Percentiles rank a stretch among this genome's conserved stretches.
Conservation (phyloP, 2,329 filamentous ascomycete genomes). For the Herpotrichia juniperi region DNA sequence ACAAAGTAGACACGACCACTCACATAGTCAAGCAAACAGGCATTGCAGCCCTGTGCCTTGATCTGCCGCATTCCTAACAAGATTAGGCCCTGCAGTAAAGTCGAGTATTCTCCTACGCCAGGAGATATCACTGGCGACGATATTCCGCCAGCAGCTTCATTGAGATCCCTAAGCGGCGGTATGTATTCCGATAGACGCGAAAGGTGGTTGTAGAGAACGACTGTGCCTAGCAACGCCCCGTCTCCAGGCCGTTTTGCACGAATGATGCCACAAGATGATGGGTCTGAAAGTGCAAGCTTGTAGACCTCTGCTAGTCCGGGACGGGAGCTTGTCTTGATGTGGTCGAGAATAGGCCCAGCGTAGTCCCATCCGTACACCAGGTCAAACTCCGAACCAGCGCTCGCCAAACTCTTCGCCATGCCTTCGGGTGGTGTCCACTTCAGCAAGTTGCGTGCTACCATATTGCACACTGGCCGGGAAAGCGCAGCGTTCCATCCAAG, state of each 20-base stretch:
- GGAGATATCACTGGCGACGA: slow-evolving; percentile 79
- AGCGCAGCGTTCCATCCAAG: slow-evolving; percentile 82
- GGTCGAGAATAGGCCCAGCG: slow-evolving; percentile 73
- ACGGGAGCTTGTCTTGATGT: slow-evolving; percentile 75
- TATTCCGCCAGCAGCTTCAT: slow-evolving; percentile 72
- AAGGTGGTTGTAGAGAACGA: slow-evolving; percentile 77
- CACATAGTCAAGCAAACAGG: slow-evolving; percentile 81
- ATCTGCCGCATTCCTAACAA: slow-evolving; percentile 82
- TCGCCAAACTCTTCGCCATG: slow-evolving; percentile 73
- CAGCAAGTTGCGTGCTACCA: slow-evolving; percentile 74
- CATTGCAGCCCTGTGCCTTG: slow-evolving; percentile 75
- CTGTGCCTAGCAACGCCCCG: slow-evolving; percentile 73
- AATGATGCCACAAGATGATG: slow-evolving; percentile 78
- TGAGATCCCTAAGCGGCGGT: slow-evolving; percentile 67
- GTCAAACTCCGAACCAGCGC: slow-evolving; percentile 78
- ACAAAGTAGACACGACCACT: slow-evolving; percentile 44
- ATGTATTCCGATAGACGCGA: slow-evolving; percentile 73
- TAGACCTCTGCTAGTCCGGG: slow-evolving; percentile 83
- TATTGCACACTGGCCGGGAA: slow-evolving; percentile 69
- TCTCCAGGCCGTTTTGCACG: slow-evolving; percentile 75
- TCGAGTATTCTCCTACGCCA: slow-evolving; percentile 70
- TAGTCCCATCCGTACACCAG: slow-evolving; percentile 82
- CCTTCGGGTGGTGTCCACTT: slow-evolving; percentile 79
- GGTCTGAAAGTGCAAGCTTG: slow-evolving; percentile 73
- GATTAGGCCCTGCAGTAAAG: slow-evolving; percentile 77